These are phyloP conservation scores for Madurella mycetomatis DNA, from an alignment of 2,329 filamentous ascomycete species.

Conservation along the genomic window DNA sequence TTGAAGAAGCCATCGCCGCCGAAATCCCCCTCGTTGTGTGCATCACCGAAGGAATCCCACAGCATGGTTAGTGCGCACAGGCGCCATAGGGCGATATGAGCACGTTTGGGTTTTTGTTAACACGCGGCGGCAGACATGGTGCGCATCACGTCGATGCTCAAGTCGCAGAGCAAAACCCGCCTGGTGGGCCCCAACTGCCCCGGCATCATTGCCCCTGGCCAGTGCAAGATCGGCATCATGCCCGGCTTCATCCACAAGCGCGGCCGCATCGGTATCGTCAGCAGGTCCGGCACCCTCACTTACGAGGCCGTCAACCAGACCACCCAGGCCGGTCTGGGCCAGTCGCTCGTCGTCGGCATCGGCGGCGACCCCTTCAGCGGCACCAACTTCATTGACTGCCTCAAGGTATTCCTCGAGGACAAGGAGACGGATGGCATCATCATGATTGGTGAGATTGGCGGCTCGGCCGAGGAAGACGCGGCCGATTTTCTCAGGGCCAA, in stretches of 20 bases:
- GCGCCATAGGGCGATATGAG: conserved; percentile 10
- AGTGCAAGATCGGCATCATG: conserved; percentile 99
- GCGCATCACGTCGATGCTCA: conserved; percentile 95
- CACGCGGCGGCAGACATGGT: conserved; percentile 72
- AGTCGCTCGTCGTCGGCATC: conserved; percentile 97
- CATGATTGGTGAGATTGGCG: conserved; percentile 99
- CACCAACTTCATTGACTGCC: conserved; percentile 99
- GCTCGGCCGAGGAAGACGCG: conserved; percentile 94
- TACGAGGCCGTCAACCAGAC: conserved; percentile 99
- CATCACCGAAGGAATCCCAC: conserved; percentile 96
- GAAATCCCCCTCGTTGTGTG: conserved; percentile 95
- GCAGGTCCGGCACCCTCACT: conserved; percentile 93
- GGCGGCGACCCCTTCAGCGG: conserved; percentile 98
- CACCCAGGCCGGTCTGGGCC: conserved; percentile 90
- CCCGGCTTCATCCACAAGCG: conserved; percentile 99
- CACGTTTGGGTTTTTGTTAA: conserved; percentile 10
- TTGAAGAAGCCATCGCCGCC: conserved; percentile 90
- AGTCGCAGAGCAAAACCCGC: conserved; percentile 94
- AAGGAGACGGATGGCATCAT: conserved; percentile 98
- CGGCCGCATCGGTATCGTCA: conserved; percentile 97
- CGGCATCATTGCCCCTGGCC: conserved; percentile 88
- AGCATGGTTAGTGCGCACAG: conserved; percentile 67
- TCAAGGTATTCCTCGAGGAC: conserved; percentile 94
- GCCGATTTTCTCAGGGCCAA: conserved; percentile 90
- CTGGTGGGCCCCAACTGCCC: conserved; percentile 98